Conservation (phyloP, 768 basidiomycete genomes). For the Sarcodon sp. region DNA sequence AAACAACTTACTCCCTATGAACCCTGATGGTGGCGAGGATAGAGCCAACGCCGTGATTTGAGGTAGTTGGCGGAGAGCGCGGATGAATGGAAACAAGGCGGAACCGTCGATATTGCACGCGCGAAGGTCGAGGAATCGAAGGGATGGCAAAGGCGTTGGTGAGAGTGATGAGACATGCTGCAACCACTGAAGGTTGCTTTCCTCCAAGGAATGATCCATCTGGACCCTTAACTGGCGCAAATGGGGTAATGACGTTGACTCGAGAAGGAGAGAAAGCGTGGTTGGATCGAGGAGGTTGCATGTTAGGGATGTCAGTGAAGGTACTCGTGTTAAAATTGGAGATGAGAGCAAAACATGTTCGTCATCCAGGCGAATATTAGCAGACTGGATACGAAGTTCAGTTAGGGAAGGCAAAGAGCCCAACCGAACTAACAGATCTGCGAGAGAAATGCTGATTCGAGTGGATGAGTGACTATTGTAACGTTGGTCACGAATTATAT, state of each 20-base stretch:
- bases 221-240: conserved; percentile 13
- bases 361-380: conserved; percentile 12
- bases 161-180: conserved; percentile 10
- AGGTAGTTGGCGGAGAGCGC: conserved; percentile 15
- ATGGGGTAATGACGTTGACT: conserved; percentile 13
- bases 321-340: conserved; percentile 8
- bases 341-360: conserved; percentile 13
- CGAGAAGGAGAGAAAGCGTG: conserved; percentile 16
- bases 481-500: conserved; percentile 15
- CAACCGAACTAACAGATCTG: conserved; percentile 10
- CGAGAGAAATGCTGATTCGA: conserved; percentile 12
- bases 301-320: conserved; percentile 10
- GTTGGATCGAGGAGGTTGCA: conserved; percentile 15
- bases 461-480: conserved; percentile 7
- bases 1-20: conserved; percentile 14
- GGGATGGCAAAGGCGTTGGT: conserved; percentile 9
- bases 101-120: conserved; percentile 17
- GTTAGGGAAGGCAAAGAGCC: conserved; percentile 10
- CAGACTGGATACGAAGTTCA: conserved; percentile 13
- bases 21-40: conserved; percentile 13
- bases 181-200: conserved; percentile 16
- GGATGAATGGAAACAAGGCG: conserved; percentile 16
- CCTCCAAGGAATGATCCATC: conserved; percentile 13
- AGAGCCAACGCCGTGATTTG: conserved; percentile 16
- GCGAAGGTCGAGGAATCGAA: conserved; percentile 17